Evolutionary conservation across 129 eudicot genomes (phyloP).

Genomic region (Calendula officinalis): DNA sequence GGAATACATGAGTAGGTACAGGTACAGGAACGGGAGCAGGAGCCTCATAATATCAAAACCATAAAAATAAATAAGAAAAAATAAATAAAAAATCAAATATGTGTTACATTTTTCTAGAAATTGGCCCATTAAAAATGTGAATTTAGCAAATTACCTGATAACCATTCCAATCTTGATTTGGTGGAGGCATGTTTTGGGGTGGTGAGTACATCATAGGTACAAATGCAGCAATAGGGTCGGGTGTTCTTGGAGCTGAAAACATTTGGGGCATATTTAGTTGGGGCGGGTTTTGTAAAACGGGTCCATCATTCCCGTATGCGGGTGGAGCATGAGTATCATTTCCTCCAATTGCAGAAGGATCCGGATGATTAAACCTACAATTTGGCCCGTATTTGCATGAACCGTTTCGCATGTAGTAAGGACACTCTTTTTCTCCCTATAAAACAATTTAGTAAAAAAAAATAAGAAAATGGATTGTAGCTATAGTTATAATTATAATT

Average conservation of each 20-base stretch:
- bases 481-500: not conserved
- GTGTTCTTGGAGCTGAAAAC: slow-evolving; percentile 49
- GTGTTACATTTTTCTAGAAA: not conserved
- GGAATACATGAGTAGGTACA: slow-evolving; percentile 35
- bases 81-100: not conserved
- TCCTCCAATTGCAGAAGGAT: slow-evolving; percentile 67
- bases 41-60: slow-evolving; percentile 42
- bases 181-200: slow-evolving; percentile 44
- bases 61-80: slow-evolving; percentile 28
- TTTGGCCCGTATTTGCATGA: slow-evolving; percentile 87
- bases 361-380: slow-evolving; percentile 98
- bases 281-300: slow-evolving; percentile 37
- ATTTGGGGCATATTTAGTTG: slow-evolving; percentile 45
- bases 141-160: slow-evolving; percentile 59
- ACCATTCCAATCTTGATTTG: slow-evolving; percentile 65
- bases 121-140: not conserved
- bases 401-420: slow-evolving; percentile 91
- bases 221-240: slow-evolving; percentile 45
- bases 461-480: slow-evolving; percentile 1
- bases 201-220: slow-evolving; percentile 49
- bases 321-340: slow-evolving; percentile 29
- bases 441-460: slow-evolving; percentile 5
- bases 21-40: slow-evolving; percentile 34
- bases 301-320: slow-evolving; percentile 53
- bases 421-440: slow-evolving; percentile 88